Base-by-base conservation (phyloP, 345 rosid species). In the Corchorus capsularis region DNA sequence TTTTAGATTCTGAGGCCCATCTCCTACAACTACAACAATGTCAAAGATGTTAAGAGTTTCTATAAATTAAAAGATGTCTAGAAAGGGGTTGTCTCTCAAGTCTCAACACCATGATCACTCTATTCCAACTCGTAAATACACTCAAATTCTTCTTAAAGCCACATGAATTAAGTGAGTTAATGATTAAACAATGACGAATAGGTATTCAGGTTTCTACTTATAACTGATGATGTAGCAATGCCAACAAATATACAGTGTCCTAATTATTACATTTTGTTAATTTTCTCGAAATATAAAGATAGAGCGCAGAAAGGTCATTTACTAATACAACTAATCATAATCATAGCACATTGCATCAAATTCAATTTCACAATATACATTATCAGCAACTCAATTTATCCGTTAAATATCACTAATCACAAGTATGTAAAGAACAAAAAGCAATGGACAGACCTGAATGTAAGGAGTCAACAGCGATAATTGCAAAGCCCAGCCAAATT, bases 401-500 rank as follows among this genome's bases (percentile, higher is more conserved):
- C 4, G 14, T 60, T 32, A 27, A 27, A 60, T 60, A 20, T 66
- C 14, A 69, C 20, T 47, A 8, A 73, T 32, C 14, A 73, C 64
- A 35, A 73, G 15, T 0, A 16, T 2, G n/a, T 8, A 22, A 55
- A 39, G 43, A 39, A 5, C 3, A 22, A 59, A 46, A 73, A 20
- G 7, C 39, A 73, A 20, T 59, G 56, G 20, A 49, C 8, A 52
- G 22, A 89, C 98, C 99, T 96, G 97, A 71, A 96, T 91, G 77
- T 94, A 96, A 53, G 99, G 99, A 77, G 98, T 94, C 69, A 96
- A 82, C 3, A 94, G 94, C 74, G 97, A 96, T 12, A 94, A 94
- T 77, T 96, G 98, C 89, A 96, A 85, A 74, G 98, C 97, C 98
- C 99, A 96, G n/a, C 98, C 98, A 78, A 90, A 96, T 61, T 94